phyloP scores from a whole-genome alignment of 495 filamentous ascomycete genomes.

The Penicillium atrosanguineum region DNA sequence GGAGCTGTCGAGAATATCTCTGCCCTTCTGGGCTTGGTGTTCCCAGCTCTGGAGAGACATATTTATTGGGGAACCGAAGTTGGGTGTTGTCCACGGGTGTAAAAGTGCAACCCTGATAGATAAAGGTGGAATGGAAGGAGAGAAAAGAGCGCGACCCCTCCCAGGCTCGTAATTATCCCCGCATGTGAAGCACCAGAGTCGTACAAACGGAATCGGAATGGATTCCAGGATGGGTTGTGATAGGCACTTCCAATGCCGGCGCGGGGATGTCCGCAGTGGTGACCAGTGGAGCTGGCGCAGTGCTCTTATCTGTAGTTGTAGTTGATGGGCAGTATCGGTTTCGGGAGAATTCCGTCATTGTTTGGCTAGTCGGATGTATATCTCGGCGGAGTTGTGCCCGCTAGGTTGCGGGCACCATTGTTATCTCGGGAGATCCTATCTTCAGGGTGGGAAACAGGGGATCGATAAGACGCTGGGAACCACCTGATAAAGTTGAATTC shows the following conservation, averaged over 20 bases:
- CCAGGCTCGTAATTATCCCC: not conserved
- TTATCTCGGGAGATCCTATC: not conserved
- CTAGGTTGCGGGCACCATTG: not conserved
- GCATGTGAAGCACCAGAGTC: not conserved
- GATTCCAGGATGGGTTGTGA: not conserved
- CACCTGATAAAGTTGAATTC: too few relatives aligned
- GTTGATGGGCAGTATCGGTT: not conserved
- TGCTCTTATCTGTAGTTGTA: slow-evolving; percentile 1
- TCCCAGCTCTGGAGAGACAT: slow-evolving; percentile 34
- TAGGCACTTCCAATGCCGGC: not conserved
- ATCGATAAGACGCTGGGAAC: too few relatives aligned
- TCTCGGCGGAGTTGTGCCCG: not conserved
- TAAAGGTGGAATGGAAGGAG: not conserved
- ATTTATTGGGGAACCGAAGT: not conserved
- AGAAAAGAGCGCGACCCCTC: not conserved
- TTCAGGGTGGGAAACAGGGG: too few relatives aligned
- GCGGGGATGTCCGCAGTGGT: not conserved
- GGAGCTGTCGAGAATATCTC: slow-evolving; percentile 32
- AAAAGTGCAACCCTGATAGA: not conserved
- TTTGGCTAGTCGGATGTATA: not conserved
- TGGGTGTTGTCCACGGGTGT: not conserved
- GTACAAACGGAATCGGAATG: slow-evolving; percentile 4
- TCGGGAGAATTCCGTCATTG: not conserved
- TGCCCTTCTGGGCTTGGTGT: slow-evolving; percentile 32
- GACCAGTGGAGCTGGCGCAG: not conserved